Evolutionary conservation across 2,329 filamentous ascomycete genomes (phyloP), one percentile per base, ranked within the genome.

Genomic region (Epichloe gansuensis): DNA sequence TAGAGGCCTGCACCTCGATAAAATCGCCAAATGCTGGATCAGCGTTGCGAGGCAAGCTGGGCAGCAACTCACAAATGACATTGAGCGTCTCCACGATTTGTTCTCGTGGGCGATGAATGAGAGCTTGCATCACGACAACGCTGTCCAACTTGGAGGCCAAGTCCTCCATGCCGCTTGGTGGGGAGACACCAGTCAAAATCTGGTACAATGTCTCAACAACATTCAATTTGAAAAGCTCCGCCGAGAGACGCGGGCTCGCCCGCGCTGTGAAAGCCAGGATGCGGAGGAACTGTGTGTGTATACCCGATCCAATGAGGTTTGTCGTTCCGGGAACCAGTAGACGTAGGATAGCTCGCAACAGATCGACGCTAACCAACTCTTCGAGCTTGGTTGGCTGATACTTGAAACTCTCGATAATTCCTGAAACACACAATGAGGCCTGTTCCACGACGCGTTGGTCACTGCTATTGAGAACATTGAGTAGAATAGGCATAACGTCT

Each of bases 361-460:
- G 75, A 56, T 91, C 89, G 34, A 90, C 83, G 65, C 89, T 93
- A 54, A 97, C 88, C 46, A 98, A 77, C 63, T 95, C 88, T 69
- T 98, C 94, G 12, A 98, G 75, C 68, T 95, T 95, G 52, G 81
- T 80, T 21, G 91, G 81, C 53, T 91, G 83, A 62, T 91, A 85
- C 64, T 88, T 91, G 75, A 97, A 98, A 72, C 93, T 97, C 72
- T 98, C 91, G 34, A 97, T 89, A 55, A 98, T 93, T 44, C 93
- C 82, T 4, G 91, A 94, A 17, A 98, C 91, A 68, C 93, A 98
- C 7, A 96, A 78, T 25, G 91, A 96, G 11, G 88, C 93, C 67
- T 98, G 91, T 67, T 98, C 93, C 21, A 98, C 91, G 15, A 98
- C 94, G 58, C 91, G 88, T 63, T 96, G 93, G 64, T 98, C 93